Evolutionary conservation across 2,329 filamentous ascomycete genomes (phyloP).

Genomic region (Pseudocercospora crystallina): DNA sequence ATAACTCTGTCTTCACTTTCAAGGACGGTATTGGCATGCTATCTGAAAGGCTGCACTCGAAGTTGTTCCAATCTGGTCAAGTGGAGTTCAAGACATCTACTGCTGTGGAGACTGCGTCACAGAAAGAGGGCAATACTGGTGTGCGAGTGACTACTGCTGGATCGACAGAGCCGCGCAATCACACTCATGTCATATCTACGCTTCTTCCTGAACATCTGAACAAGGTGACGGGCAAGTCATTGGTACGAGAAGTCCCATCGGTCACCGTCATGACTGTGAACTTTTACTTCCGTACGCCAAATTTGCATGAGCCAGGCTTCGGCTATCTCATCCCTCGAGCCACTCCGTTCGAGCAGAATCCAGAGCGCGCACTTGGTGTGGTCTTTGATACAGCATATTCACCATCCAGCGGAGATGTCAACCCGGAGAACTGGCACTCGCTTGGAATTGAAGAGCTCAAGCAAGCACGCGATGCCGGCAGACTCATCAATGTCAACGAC

Average conservation of each 20-base stretch:
- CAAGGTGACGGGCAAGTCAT: constrained; percentile 42
- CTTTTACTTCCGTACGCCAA: constrained; percentile 70
- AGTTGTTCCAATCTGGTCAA: constrained; percentile 39
- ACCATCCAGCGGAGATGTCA: constrained; percentile 26
- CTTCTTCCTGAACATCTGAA: constrained; percentile 46
- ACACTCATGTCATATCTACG: constrained; percentile 65
- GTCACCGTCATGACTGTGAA: constrained; percentile 90
- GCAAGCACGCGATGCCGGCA: constrained; percentile 24
- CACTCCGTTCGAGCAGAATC: constrained; percentile 69
- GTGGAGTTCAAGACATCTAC: constrained; percentile 42
- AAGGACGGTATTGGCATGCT: constrained; percentile 45
- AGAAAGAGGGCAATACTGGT: constrained; percentile 26
- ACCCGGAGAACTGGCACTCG: constrained; percentile 26
- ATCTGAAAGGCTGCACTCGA: constrained; percentile 36
- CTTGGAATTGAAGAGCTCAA: constrained; percentile 25
- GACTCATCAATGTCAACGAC: constrained; percentile 35
- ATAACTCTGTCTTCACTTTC: constrained; percentile 45
- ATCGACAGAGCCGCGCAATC: constrained; percentile 18
- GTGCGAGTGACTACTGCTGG: constrained; percentile 36
- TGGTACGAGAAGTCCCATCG: constrained; percentile 56
- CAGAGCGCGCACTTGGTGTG: constrained; percentile 81
- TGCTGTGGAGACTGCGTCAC: constrained; percentile 49
- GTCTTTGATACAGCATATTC: constrained; percentile 76
- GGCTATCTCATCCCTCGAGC: constrained; percentile 87
- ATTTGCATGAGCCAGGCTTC: constrained; percentile 71